phyloP scores from a whole-genome alignment of 495 filamentous ascomycete species.

The Talaromyces wortmannii region DNA sequence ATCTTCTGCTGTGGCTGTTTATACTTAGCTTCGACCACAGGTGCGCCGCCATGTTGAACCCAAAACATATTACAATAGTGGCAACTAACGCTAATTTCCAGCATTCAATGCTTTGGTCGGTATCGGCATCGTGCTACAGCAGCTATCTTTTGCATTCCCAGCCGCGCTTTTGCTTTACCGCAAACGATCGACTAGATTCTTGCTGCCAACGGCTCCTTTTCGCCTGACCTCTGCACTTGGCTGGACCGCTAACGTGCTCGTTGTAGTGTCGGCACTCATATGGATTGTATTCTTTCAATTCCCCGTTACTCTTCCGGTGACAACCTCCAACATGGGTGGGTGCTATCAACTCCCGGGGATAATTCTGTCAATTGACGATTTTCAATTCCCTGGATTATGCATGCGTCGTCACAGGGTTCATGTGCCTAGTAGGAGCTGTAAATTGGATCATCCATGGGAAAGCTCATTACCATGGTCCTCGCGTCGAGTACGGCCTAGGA shows the following conservation, averaged over 20 bases:
- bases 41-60: neutral
- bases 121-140: slow-evolving; percentile 16
- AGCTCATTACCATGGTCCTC: neutral
- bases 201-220: slow-evolving; percentile 10
- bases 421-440: neutral
- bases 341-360: neutral
- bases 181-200: slow-evolving; percentile 7
- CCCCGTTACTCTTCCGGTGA: slow-evolving; percentile 13
- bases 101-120: slow-evolving; percentile 25
- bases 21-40: slow-evolving; percentile 15
- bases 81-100: neutral
- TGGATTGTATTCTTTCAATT: slow-evolving; percentile 18
- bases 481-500: neutral
- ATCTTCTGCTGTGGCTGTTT: slow-evolving; percentile 19
- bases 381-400: neutral
- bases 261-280: slow-evolving; percentile 10
- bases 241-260: slow-evolving; percentile 12
- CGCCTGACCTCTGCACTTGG: slow-evolving; percentile 11
- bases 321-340: slow-evolving; percentile 20
- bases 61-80: neutral
- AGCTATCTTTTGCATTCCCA: slow-evolving; percentile 20
- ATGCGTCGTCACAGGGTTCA: neutral
- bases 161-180: slow-evolving; percentile 12
- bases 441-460: neutral
- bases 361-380: neutral